Evolutionary conservation across 768 basidiomycete species (phyloP).

Genomic region (Tephrocybe rancida): DNA sequence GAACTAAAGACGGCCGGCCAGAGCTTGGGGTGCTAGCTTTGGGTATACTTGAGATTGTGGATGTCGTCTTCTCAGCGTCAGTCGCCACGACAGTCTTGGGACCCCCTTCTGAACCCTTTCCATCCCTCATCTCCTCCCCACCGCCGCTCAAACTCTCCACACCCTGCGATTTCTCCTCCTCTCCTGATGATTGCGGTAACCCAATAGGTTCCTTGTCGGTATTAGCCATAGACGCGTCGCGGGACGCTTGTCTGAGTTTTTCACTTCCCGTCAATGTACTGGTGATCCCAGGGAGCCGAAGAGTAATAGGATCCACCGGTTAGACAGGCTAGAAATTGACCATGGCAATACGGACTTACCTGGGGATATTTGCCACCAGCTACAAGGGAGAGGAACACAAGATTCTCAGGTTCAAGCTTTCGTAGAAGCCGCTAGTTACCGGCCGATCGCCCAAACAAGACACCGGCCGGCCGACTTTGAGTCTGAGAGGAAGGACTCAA

Average conservation of each 20-base stretch:
- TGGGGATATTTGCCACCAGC: constrained; percentile 41
- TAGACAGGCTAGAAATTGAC: background rate
- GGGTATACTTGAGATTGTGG: constrained; percentile 19
- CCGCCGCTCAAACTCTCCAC: constrained; percentile 26
- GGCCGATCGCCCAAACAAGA: constrained; percentile 14
- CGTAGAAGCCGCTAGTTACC: constrained; percentile 13
- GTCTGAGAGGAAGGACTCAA: too few species aligned
- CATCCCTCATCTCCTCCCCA: constrained; percentile 22
- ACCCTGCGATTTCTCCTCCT: constrained; percentile 36
- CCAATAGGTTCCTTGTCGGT: constrained; percentile 50
- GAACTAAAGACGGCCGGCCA: constrained; percentile 47
- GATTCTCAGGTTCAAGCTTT: constrained; percentile 18
- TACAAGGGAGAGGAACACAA: constrained; percentile 22
- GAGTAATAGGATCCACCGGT: background rate
- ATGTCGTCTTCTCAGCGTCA: constrained; percentile 22
- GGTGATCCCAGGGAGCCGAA: constrained; percentile 12
- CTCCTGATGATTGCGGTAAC: constrained; percentile 44
- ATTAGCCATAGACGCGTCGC: constrained; percentile 83
- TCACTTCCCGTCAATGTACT: constrained; percentile 31
- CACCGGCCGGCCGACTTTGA: constrained; percentile 17
- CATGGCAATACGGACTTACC: constrained; percentile 23
- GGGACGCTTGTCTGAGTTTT: constrained; percentile 55
- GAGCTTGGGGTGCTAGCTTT: constrained; percentile 27
- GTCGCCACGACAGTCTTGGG: constrained; percentile 6
- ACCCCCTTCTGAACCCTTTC: constrained; percentile 11